A percentile compares a stretch with the other conserved stretches of the same genome.
These are phyloP conservation scores for Knoxdaviesia proteae DNA, from an alignment of 2,329 filamentous ascomycete species.

Conservation along the genomic window DNA sequence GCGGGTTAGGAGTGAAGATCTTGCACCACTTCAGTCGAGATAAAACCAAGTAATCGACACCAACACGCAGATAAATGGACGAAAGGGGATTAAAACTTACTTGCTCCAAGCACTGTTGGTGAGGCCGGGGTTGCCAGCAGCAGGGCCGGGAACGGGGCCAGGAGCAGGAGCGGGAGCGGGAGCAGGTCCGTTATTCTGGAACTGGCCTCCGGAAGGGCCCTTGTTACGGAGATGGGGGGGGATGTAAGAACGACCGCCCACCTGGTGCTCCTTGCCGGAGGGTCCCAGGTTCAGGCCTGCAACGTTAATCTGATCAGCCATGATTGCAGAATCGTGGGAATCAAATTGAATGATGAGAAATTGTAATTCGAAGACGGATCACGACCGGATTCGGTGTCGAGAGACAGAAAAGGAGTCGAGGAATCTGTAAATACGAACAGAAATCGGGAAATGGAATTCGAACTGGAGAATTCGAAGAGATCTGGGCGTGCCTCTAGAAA, in stretches of 20 bases:
- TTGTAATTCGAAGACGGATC: not conserved
- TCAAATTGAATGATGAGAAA: slow-evolving; percentile 5
- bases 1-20: not conserved
- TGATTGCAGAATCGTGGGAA: slow-evolving; percentile 22
- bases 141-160: slow-evolving; percentile 1
- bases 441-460: not conserved
- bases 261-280: slow-evolving; percentile 13
- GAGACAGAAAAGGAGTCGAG: not conserved
- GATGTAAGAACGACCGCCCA: slow-evolving; percentile 47
- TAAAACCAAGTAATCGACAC: no score
- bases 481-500: not conserved
- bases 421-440: not conserved
- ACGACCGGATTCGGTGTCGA: not conserved
- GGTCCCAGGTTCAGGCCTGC: slow-evolving; percentile 45
- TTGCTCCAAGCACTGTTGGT: slow-evolving; percentile 44
- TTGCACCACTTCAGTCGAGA: no score
- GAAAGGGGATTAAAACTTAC: slow-evolving; percentile 19
- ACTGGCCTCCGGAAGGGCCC: slow-evolving; percentile 16
- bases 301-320: slow-evolving; percentile 77
- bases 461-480: not conserved
- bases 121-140: slow-evolving; percentile 21
- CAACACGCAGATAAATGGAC: no score
- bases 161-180: slow-evolving; percentile 5
- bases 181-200: slow-evolving; percentile 16
- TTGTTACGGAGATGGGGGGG: slow-evolving; percentile 62